A percentile compares a stretch with the other conserved stretches of the same genome.
These are phyloP conservation scores for Tricholoma sp. DNA, from an alignment of 768 basidiomycete genomes.

Conservation along the genomic window DNA sequence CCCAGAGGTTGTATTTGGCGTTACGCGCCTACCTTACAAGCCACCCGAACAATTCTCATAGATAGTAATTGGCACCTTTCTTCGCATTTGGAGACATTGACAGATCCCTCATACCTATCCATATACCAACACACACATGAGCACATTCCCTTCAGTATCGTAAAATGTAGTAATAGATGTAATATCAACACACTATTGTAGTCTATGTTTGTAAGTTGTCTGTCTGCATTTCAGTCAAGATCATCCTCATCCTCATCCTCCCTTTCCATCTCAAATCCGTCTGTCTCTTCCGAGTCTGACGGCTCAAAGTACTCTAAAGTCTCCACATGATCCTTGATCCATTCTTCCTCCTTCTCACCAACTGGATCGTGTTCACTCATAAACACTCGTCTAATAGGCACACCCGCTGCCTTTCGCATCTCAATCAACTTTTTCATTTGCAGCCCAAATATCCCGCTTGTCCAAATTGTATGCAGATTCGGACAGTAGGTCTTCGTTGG, in stretches of 20 bases:
- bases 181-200: too few relatives aligned
- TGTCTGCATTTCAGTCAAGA: conserved; percentile 9
- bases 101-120: neutral
- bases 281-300: conserved; percentile 42
- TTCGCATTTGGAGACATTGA: conserved; percentile 4
- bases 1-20: conserved; percentile 47
- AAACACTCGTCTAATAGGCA: conserved; percentile 41
- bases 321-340: conserved; percentile 48
- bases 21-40: conserved; percentile 33
- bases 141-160: neutral
- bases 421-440: conserved; percentile 42
- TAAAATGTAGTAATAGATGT: neutral
- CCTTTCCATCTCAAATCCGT: conserved; percentile 22
- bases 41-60: conserved; percentile 9
- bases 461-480: conserved; percentile 42
- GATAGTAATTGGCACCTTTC: neutral
- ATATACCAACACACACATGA: conserved; percentile 1
- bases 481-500: conserved; percentile 38
- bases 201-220: too few relatives aligned
- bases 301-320: conserved; percentile 53
- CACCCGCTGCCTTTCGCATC: conserved; percentile 34
- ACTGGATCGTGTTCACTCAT: conserved; percentile 44
- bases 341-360: conserved; percentile 36
- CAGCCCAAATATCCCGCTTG: conserved; percentile 37
- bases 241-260: conserved; percentile 19